A percentile compares a stretch with the other conserved stretches of the same genome.
Conservation (phyloP, 169 alveolate genomes). For the Theileria orientalis region DNA sequence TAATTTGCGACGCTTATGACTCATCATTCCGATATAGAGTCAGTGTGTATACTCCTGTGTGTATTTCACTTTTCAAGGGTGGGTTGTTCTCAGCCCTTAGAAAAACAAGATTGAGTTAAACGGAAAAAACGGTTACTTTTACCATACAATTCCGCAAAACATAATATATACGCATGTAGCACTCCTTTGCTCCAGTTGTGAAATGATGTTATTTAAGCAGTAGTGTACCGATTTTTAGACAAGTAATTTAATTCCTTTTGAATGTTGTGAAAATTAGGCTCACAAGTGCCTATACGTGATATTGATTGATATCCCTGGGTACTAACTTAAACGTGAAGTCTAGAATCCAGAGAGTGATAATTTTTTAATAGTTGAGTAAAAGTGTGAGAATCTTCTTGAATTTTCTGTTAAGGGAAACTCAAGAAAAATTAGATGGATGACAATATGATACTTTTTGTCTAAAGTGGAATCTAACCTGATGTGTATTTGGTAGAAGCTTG, state of each 20-base stretch:
- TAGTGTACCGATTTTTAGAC: background rate
- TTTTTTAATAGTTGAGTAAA: background rate
- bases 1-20: too few relatives aligned
- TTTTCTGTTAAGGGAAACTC: too few relatives aligned
- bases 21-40: too few relatives aligned
- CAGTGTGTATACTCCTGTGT: background rate
- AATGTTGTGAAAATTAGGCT: too few relatives aligned
- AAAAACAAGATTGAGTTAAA: background rate
- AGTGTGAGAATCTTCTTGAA: background rate
- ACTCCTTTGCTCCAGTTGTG: slow-evolving; percentile 12
- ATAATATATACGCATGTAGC: slow-evolving; percentile 16
- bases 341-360: background rate
- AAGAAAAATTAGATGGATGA: too few relatives aligned
- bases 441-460: too few relatives aligned
- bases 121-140: too few relatives aligned
- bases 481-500: slow-evolving; percentile 10
- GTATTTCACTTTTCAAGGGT: background rate
- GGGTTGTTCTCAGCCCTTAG: slow-evolving; percentile 16
- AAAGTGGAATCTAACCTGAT: slow-evolving; percentile 7
- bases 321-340: too few relatives aligned
- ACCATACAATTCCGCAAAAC: too few relatives aligned
- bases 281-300: too few relatives aligned
- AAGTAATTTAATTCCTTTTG: background rate
- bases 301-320: too few relatives aligned
- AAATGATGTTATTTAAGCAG: background rate